Conservation (phyloP, 805 yeast genomes). For the Suhomyces sp. region DNA sequence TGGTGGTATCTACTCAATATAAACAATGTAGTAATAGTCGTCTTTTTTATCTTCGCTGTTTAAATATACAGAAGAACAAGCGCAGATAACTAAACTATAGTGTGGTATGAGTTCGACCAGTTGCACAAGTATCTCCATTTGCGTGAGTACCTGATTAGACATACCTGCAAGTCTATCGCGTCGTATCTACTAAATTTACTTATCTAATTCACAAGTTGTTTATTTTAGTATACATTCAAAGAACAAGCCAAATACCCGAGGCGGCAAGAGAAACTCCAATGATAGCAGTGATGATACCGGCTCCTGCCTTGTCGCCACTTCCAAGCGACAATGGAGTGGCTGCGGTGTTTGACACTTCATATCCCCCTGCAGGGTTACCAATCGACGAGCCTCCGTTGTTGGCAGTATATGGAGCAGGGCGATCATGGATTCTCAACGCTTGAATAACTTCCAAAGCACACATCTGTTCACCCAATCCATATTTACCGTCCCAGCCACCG, state of each 20-base stretch:
- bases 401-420: slow-evolving; percentile 60
- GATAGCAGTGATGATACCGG: slow-evolving; percentile 81
- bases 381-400: slow-evolving; percentile 65
- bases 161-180: too few relatives aligned
- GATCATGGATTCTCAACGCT: slow-evolving; percentile 36
- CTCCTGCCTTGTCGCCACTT: slow-evolving; percentile 61
- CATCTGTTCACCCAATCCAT: slow-evolving; percentile 81
- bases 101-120: too few relatives aligned
- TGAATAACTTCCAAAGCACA: slow-evolving; percentile 65
- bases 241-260: slow-evolving; percentile 76
- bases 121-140: too few relatives aligned
- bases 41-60: too few relatives aligned
- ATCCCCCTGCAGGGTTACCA: slow-evolving; percentile 72
- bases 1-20: too few relatives aligned
- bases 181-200: too few relatives aligned
- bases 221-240: slow-evolving; percentile 22
- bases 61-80: too few relatives aligned
- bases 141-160: too few relatives aligned
- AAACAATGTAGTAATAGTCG: too few relatives aligned
- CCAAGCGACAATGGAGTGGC: slow-evolving; percentile 14
- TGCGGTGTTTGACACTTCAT: slow-evolving; percentile 38
- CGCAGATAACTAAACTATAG: too few relatives aligned
- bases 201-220: background rate
- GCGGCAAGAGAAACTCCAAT: slow-evolving; percentile 51
- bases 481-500: slow-evolving; percentile 56